Percentiles rank a stretch among this genome's conserved stretches.
These are phyloP conservation scores for Macaranga tanarius DNA, from an alignment of 441 rosid species.

Conservation along the genomic window DNA sequence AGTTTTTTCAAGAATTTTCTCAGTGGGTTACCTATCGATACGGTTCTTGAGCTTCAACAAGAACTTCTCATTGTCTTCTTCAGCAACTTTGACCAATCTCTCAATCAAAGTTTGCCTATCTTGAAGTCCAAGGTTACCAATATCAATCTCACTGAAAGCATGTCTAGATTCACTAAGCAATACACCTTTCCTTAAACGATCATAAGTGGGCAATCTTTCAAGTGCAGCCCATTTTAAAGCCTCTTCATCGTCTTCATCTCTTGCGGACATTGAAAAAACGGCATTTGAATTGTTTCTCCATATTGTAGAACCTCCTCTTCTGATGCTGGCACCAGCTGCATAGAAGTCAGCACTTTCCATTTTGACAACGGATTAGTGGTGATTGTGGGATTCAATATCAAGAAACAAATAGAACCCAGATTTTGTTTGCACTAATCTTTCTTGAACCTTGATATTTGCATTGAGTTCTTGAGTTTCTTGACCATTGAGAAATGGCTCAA, in stretches of 20 bases:
- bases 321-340: no score
- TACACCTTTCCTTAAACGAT: conserved; percentile 62
- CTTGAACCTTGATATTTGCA: no score
- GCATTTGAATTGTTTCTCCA: background rate
- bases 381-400: no score
- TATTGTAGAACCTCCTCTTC: background rate
- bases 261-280: conserved; percentile 39
- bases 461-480: no score
- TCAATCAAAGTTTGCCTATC: conserved; percentile 52
- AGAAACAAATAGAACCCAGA: background rate
- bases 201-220: conserved; percentile 66
- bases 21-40: conserved; percentile 45
- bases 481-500: no score
- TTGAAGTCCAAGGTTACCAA: conserved; percentile 44
- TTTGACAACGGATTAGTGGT: no score
- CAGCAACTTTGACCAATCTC: conserved; percentile 54
- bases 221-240: conserved; percentile 74
- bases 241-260: conserved; percentile 65
- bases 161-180: conserved; percentile 37
- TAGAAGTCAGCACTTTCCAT: no score
- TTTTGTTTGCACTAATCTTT: no score
- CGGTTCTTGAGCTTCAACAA: conserved; percentile 66
- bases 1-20: background rate
- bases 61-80: conserved; percentile 68
- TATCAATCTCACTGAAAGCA: conserved; percentile 41